These are phyloP conservation scores for Mycotypha africana DNA, from an alignment of 371 early-diverging fungal species.

Conservation along the genomic window DNA sequence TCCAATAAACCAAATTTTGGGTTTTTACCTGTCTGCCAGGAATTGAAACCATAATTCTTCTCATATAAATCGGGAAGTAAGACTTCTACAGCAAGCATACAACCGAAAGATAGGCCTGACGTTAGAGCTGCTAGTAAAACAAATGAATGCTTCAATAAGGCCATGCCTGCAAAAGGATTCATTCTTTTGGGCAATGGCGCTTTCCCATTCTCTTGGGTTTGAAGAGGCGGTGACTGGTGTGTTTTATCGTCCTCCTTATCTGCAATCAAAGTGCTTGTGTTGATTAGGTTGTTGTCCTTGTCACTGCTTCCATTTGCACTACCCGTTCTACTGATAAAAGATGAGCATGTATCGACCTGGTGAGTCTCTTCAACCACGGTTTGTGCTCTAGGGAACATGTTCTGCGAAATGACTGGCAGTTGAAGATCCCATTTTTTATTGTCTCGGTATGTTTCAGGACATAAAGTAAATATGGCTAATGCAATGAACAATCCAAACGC, in stretches of 20 bases:
- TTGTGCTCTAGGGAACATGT: not conserved
- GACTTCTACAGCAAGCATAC: slow-evolving; percentile 39
- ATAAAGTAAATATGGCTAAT: slow-evolving; percentile 28
- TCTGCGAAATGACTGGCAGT: not conserved
- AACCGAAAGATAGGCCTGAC: slow-evolving; percentile 41
- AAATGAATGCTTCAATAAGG: slow-evolving; percentile 40
- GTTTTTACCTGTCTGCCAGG: slow-evolving; percentile 37
- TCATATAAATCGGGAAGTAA: slow-evolving; percentile 28
- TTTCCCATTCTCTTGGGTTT: not conserved
- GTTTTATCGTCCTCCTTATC: too few relatives aligned
- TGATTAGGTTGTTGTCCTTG: not conserved
- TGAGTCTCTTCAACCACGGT: not conserved
- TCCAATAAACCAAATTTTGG: too few relatives aligned
- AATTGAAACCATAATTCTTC: slow-evolving; percentile 20
- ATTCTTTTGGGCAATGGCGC: slow-evolving; percentile 1
- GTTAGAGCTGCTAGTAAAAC: slow-evolving; percentile 38
- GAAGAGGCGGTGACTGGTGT: too few relatives aligned
- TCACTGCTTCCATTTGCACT: not conserved
- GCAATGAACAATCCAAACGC: slow-evolving; percentile 15
- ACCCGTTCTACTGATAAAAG: not conserved
- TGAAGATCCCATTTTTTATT: slow-evolving; percentile 3
- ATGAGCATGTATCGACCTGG: not conserved
- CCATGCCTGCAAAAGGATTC: slow-evolving; percentile 23
- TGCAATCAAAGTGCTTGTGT: not conserved
- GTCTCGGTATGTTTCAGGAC: slow-evolving; percentile 59